Base-by-base conservation (phyloP, 192 early-diverging fungal genomes). In the Dissophora ornata region DNA sequence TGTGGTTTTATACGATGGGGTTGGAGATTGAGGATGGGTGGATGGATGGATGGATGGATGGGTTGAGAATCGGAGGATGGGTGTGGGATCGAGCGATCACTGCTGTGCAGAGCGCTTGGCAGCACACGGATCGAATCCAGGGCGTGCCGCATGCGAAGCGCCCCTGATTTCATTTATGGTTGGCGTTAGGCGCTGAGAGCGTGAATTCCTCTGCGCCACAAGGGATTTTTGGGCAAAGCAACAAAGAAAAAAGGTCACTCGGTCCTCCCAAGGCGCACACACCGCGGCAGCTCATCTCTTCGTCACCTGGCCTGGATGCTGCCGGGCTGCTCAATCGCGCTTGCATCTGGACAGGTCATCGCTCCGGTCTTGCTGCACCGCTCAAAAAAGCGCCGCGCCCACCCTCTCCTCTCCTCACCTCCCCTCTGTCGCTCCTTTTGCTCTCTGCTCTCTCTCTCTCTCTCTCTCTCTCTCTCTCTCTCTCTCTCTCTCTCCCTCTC, bases 181-280 rank as follows among this genome's bases (percentile, higher is more conserved):
- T n/a, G n/a, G n/a, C n/a, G n/a, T n/a, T n/a, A n/a, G n/a, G n/a
- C n/a, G n/a, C n/a, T n/a, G n/a, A n/a, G n/a, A n/a, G n/a, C n/a
- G n/a, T n/a, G 22, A 22, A 49, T 50, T 10, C 22, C 49, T 28
- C 26, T 13, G 3, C 18, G 22, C 18, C 15, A 36, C 1, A n/a
- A n/a, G n/a, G n/a, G 15, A 7, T 41, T 42, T 57, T 57, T 58
- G 57, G 57, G 57, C 57, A 58, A 58, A 58, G 57, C 57, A 57
- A 33, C 21, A 12, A 38, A 12, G 36, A 5, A 9, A 38, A 38
- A 38, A 38, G 36, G 5, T 38, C 36, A 12, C 36, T 38, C 36
- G 36, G 7, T 38, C 36, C 36, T 12, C 36, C 36, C 12, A 12
- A 5, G 7, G 7, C 36, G 36, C 12, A 9, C 36, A 5, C 36